Base-by-base conservation (phyloP, 2,329 filamentous ascomycete genomes). In the Exserohilum turcica region DNA sequence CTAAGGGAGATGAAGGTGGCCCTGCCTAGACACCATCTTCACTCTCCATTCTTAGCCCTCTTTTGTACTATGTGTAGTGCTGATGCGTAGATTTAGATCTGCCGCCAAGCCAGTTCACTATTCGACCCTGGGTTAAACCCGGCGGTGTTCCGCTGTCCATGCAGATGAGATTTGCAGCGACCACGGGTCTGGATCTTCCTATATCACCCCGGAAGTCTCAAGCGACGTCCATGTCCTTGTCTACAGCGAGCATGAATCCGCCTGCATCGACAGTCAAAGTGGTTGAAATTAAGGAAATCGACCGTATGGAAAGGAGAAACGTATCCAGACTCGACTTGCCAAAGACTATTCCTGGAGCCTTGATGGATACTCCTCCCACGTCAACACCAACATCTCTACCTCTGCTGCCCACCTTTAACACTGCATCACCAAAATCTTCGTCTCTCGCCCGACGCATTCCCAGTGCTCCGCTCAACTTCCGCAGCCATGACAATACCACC, bases 1-100 rank as follows among this genome's bases (percentile, higher is more conserved):
- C 61, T 33, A 69, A 70, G 55, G 70, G 67, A 43, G 70, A 65
- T 64, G 71, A 73, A 71, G 68, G 66, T 69, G 71, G 66, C 46
- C 66, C 70, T 61, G 63, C 70, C 57, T 74, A 59, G 62, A 69
- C 56, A 60, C 47, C 61, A 43, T 54, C 51, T 51, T 40, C 31
- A 52, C 37, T 58, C 53, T 55, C 35, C 31, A 51, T 61, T 52
- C 42, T 44, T 59, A 49, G 39, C 53, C 43, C 44, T 21, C 51
- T 27, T 48, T 44, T 33, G 19, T 24, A 33, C n/a, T 13, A 10
- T 43, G 40, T 46, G 48, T 43, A 42, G 54, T 65, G 66, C 70
- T 72, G 60, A 73, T 67, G 16, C 38, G 13, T 29, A 5, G n/a
- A 44, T 38, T 13, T 51, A 72, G 68, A 61, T 37, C 35, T 63